Evolutionary conservation across 2,329 filamentous ascomycete genomes (phyloP).

Genomic region (Exophiala mesophila): DNA sequence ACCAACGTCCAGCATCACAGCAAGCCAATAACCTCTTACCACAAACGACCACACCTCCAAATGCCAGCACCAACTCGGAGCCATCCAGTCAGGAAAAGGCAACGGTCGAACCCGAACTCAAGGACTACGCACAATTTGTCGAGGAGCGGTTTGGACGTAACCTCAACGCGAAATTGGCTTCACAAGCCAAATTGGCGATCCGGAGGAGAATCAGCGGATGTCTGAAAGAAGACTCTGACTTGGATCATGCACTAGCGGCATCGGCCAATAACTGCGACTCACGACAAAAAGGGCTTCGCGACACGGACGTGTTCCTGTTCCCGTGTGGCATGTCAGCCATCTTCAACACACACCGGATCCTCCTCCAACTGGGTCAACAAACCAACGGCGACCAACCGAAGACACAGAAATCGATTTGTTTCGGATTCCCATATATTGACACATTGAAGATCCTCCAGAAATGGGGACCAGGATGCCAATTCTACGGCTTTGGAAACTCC

Average conservation of each 20-base stretch:
- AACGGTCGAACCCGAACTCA: slow-evolving; percentile 35
- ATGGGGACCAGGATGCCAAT: slow-evolving; percentile 81
- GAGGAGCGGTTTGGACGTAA: slow-evolving; percentile 95
- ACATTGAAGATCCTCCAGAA: slow-evolving; percentile 93
- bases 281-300: slow-evolving; percentile 60
- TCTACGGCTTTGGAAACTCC: slow-evolving; percentile 76
- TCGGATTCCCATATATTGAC: slow-evolving; percentile 97
- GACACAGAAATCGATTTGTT: slow-evolving; percentile 71
- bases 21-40: slow-evolving; percentile 37
- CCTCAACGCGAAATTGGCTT: slow-evolving; percentile 70
- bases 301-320: slow-evolving; percentile 84
- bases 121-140: slow-evolving; percentile 74
- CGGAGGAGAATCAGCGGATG: slow-evolving; percentile 83
- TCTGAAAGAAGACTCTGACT: slow-evolving; percentile 65
- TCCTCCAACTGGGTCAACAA: slow-evolving; percentile 60
- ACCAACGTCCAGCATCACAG: slow-evolving; percentile 60
- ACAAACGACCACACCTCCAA: slow-evolving; percentile 29
- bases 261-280: slow-evolving; percentile 29
- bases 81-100: slow-evolving; percentile 17
- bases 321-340: slow-evolving; percentile 94
- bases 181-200: slow-evolving; percentile 80
- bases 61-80: slow-evolving; percentile 15
- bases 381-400: slow-evolving; percentile 28
- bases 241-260: slow-evolving; percentile 53
- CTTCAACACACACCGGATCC: slow-evolving; percentile 74